A percentile compares a stretch with the other conserved stretches of the same genome.
phyloP scores from a whole-genome alignment of 177 flowering plant species.

The Vitis hybrid region DNA sequence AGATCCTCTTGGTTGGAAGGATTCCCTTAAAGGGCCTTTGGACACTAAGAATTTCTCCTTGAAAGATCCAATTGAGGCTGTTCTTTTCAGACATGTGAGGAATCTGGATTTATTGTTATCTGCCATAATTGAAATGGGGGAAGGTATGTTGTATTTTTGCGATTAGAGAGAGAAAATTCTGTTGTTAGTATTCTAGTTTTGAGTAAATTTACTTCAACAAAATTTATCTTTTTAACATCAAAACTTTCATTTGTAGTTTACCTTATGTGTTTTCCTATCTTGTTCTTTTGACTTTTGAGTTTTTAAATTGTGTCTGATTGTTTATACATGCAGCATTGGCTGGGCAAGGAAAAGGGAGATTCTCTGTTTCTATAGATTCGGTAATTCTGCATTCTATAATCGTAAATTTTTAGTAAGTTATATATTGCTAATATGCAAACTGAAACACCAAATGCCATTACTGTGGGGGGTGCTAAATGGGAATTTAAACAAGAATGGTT shows the following conservation, averaged over 20 bases:
- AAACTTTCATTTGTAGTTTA: not conserved
- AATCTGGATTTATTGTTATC: conserved; percentile 58
- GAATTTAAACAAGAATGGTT: no score
- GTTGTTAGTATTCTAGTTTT: no score
- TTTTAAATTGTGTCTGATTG: conserved; percentile 9
- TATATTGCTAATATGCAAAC: not conserved
- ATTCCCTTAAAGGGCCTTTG: conserved; percentile 30
- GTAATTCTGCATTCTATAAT: conserved; percentile 34
- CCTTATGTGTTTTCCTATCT: not conserved
- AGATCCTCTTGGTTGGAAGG: conserved; percentile 96
- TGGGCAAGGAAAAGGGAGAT: conserved; percentile 58
- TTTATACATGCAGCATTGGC: conserved; percentile 52
- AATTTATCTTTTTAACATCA: no score
- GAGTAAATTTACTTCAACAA: no score
- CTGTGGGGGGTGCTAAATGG: no score
- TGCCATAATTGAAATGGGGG: conserved; percentile 54
- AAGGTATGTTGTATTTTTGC: conserved; percentile 43
- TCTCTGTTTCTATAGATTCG: conserved; percentile 87
- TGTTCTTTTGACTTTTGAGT: not conserved
- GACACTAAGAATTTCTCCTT: conserved; percentile 7
- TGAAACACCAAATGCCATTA: no score
- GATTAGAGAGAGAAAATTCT: no score
- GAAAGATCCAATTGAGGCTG: conserved; percentile 25
- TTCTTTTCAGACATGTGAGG: conserved; percentile 47
- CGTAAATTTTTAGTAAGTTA: not conserved